A percentile compares a stretch with the other conserved stretches of the same genome.
These are phyloP conservation scores for Lithocarpus polystachyus DNA, from an alignment of 306 rosid species.

Conservation along the genomic window DNA sequence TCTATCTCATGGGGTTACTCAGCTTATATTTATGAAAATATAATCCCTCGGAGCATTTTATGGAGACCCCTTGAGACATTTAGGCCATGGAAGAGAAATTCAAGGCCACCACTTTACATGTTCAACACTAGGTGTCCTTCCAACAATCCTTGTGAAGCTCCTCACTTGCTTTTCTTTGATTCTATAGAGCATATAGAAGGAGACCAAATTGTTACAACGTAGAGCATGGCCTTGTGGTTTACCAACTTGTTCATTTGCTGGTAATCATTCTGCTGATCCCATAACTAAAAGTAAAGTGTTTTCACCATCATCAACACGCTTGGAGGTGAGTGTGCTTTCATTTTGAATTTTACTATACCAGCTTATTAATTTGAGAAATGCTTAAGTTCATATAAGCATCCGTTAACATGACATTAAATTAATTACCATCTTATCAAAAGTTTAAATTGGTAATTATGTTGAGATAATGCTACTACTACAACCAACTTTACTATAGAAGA, in stretches of 20 bases:
- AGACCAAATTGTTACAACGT: slow-evolving; percentile 15
- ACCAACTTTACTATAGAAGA: too few relatives aligned
- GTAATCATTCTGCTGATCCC: slow-evolving; percentile 37
- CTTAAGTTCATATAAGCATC: too few relatives aligned
- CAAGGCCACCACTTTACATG: slow-evolving; percentile 34
- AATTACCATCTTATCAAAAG: too few relatives aligned
- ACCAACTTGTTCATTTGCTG: slow-evolving; percentile 26
- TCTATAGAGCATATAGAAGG: slow-evolving; percentile 1
- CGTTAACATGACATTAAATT: too few relatives aligned
- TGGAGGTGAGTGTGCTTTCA: slow-evolving; percentile 20
- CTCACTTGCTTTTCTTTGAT: slow-evolving; percentile 37
- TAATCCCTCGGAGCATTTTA: slow-evolving; percentile 31
- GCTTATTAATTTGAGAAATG: too few relatives aligned
- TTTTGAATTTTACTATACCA: not conserved
- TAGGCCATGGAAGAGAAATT: slow-evolving; percentile 13
- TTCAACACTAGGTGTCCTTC: slow-evolving; percentile 37
- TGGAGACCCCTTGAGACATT: slow-evolving; percentile 46
- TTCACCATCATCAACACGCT: slow-evolving; percentile 13
- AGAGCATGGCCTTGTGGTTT: slow-evolving; percentile 25
- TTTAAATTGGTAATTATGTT: too few relatives aligned
- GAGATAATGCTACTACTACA: too few relatives aligned
- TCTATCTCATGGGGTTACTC: slow-evolving; percentile 60
- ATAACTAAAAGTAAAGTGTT: slow-evolving; percentile 32
- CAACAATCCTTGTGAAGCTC: slow-evolving; percentile 40
- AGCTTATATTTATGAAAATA: slow-evolving; percentile 34